Conservation (phyloP, 192 early-diverging fungal genomes). For the Neocallimastix lanati region DNA sequence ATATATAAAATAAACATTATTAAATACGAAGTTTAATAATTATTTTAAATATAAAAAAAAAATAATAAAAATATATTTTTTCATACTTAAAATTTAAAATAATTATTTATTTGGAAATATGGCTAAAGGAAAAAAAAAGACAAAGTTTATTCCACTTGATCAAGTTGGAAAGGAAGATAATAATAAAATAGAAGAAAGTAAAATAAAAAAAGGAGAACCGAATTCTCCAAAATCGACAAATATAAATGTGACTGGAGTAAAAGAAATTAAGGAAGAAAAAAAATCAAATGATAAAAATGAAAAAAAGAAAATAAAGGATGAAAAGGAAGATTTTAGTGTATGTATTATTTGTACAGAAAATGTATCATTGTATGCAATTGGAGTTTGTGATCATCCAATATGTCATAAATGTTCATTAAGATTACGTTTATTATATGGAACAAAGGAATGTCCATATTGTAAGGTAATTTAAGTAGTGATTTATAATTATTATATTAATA, state of each 20-base stretch:
- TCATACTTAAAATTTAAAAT: too few species aligned
- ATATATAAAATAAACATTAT: too few species aligned
- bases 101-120: too few species aligned
- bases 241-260: too few species aligned
- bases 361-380: conserved; percentile 60
- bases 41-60: too few species aligned
- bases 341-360: conserved; percentile 87
- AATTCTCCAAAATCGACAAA: neutral
- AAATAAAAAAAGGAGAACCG: neutral
- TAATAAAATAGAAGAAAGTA: neutral
- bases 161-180: neutral
- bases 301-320: neutral
- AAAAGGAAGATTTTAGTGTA: neutral
- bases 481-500: neutral
- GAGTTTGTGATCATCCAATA: conserved; percentile 78
- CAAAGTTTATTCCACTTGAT: neutral
- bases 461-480: conserved; percentile 31
- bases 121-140: neutral
- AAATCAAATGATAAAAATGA: neutral
- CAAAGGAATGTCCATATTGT: conserved; percentile 70
- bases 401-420: conserved; percentile 87
- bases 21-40: too few species aligned
- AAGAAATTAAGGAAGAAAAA: too few species aligned
- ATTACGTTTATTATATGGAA: conserved; percentile 73
- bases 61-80: too few species aligned